Percentiles rank a stretch among this genome's conserved stretches.
These are phyloP conservation scores for Cryomyces antarcticus DNA, from an alignment of 495 filamentous ascomycete species.

Conservation along the genomic window DNA sequence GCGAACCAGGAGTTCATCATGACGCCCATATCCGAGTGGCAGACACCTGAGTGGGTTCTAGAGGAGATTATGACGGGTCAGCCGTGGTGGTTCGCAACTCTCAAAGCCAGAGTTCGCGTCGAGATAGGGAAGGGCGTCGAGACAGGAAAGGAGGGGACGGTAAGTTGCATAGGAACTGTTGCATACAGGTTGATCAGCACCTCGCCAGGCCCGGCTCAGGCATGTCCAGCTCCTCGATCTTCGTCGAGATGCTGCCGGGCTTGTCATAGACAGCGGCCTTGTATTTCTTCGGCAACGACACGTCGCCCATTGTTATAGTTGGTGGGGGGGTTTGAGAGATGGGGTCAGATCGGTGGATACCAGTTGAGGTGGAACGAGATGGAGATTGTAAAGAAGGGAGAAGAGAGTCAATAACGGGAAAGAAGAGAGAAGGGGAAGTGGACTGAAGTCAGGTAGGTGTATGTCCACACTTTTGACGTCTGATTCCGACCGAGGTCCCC, in stretches of 20 bases:
- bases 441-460: no score
- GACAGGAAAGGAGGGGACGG: neutral
- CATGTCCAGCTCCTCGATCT: constrained; percentile 42
- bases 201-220: constrained; percentile 41
- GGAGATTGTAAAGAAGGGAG: no score
- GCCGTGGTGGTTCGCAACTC: neutral
- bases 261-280: constrained; percentile 52
- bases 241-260: constrained; percentile 46
- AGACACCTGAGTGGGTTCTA: constrained; percentile 50
- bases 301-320: constrained; percentile 11
- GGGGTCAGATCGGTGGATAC: no score
- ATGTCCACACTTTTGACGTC: no score
- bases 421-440: no score
- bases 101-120: neutral
- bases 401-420: no score
- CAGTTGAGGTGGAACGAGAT: no score
- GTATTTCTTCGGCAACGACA: constrained; percentile 37
- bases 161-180: neutral
- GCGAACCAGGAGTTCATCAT: constrained; percentile 30
- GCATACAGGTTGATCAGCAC: constrained; percentile 44
- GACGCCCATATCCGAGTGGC: constrained; percentile 43
- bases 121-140: neutral
- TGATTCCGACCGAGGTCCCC: no score
- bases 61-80: neutral
- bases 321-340: no score